Evolutionary conservation across 1,284 basidiomycete species (phyloP).

Genomic region (Pisolithus thermaeus): DNA sequence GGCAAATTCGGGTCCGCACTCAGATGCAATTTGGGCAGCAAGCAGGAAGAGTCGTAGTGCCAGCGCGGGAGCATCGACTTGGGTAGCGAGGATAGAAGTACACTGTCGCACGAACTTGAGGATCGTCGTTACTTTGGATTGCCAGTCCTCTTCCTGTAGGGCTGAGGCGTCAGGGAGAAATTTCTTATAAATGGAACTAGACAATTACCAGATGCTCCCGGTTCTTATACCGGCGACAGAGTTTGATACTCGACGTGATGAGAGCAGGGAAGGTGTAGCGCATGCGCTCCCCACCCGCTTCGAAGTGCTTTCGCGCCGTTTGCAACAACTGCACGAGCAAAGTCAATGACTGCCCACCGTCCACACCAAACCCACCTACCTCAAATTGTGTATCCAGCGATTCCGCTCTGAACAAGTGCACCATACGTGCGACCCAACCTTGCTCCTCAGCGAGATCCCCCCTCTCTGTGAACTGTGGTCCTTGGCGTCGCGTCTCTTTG

Average conservation of each 20-base stretch:
- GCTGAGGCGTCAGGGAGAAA: not conserved
- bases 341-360: not conserved
- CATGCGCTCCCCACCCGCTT: constrained; percentile 89
- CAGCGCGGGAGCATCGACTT: constrained; percentile 85
- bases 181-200: not conserved
- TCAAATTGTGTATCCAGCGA: constrained; percentile 83
- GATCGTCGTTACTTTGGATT: constrained; percentile 72
- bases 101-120: constrained; percentile 92
- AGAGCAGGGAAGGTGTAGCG: constrained; percentile 92
- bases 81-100: constrained; percentile 84
- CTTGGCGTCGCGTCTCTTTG: constrained; percentile 52
- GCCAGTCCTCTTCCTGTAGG: constrained; percentile 77
- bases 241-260: constrained; percentile 85
- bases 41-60: constrained; percentile 92
- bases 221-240: constrained; percentile 84
- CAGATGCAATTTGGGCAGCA: constrained; percentile 87
- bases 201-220: constrained; percentile 49
- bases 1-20: constrained; percentile 74
- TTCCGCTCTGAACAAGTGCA: constrained; percentile 86
- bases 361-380: constrained; percentile 35
- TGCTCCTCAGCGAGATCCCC: constrained; percentile 95
- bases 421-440: constrained; percentile 94
- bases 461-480: constrained; percentile 56
- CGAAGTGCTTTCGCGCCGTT: constrained; percentile 82
- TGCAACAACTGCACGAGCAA: constrained; percentile 62